These are phyloP conservation scores for Aspergillus sp. DNA, from an alignment of 2,329 filamentous ascomycete species.

Conservation along the genomic window DNA sequence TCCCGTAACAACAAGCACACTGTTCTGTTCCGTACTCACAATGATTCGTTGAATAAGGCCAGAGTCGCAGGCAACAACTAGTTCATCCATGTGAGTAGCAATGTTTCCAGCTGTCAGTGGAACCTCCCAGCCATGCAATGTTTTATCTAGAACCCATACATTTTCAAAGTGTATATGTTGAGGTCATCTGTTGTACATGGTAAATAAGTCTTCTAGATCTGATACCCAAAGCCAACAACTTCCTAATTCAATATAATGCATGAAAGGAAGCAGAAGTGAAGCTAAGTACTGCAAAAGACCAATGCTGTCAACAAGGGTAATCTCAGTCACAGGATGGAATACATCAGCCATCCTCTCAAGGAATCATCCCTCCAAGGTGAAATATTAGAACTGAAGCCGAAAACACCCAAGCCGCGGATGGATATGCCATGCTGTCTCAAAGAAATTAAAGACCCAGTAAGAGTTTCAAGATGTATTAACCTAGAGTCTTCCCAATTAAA, in stretches of 20 bases:
- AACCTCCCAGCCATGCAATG: neutral
- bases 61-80: neutral
- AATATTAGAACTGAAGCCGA: too few relatives aligned
- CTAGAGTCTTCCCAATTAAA: too few relatives aligned
- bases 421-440: too few relatives aligned
- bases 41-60: neutral
- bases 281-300: neutral
- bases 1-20: slow-evolving; percentile 54
- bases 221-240: neutral
- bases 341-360: neutral
- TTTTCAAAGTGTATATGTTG: neutral
- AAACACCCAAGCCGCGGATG: too few relatives aligned
- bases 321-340: neutral
- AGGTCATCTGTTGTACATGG: neutral
- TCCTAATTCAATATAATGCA: neutral
- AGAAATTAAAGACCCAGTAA: too few relatives aligned
- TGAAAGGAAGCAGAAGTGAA: neutral
- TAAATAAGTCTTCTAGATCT: neutral
- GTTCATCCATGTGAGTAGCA: neutral
- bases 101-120: neutral
- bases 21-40: neutral
- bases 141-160: neutral
- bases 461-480: too few relatives aligned
- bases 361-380: too few relatives aligned
- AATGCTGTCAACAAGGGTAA: neutral